Evolutionary conservation across 2,329 filamentous ascomycete genomes (phyloP).

Genomic region (Ceratocystis albifundus): DNA sequence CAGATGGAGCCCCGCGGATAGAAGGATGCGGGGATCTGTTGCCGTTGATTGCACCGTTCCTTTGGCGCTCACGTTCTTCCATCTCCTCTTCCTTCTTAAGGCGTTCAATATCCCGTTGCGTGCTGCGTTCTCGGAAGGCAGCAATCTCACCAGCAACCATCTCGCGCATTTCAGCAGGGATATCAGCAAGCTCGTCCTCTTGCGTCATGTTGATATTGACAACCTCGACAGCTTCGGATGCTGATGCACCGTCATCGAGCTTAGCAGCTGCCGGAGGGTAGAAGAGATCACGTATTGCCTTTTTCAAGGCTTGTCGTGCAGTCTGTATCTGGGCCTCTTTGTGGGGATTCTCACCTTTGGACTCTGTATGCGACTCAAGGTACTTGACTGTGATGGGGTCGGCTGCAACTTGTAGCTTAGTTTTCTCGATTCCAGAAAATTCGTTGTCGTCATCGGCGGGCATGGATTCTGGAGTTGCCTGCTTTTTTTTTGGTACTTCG

Average conservation of each 20-base stretch:
- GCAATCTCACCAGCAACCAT: constrained; percentile 89
- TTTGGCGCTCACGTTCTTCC: constrained; percentile 69
- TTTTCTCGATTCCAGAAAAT: constrained; percentile 53
- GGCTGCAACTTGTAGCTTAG: constrained; percentile 59
- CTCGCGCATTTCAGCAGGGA: constrained; percentile 90
- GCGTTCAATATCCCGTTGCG: constrained; percentile 75
- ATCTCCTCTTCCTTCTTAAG: constrained; percentile 82
- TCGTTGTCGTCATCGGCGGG: constrained; percentile 29
- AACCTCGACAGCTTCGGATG: constrained; percentile 58
- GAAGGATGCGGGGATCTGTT: constrained; percentile 16
- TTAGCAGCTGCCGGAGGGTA: constrained; percentile 43
- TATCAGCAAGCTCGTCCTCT: constrained; percentile 90
- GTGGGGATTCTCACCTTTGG: constrained; percentile 6
- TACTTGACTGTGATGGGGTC: constrained; percentile 77
- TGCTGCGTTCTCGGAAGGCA: constrained; percentile 86
- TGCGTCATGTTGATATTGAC: constrained; percentile 77
- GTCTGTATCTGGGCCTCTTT: constrained; percentile 55
- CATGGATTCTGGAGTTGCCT: constrained; percentile 40
- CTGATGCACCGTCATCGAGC: constrained; percentile 54
- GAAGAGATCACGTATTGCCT: constrained; percentile 59
- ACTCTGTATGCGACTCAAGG: constrained; percentile 55
- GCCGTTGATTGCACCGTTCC: constrained; percentile 40
- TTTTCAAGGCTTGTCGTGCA: constrained; percentile 55
- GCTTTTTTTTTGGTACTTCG: constrained; percentile 68
- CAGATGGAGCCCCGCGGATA: constrained; percentile 64